Conservation (phyloP, 176 grass and related monocot species). For the Carex parvula region DNA sequence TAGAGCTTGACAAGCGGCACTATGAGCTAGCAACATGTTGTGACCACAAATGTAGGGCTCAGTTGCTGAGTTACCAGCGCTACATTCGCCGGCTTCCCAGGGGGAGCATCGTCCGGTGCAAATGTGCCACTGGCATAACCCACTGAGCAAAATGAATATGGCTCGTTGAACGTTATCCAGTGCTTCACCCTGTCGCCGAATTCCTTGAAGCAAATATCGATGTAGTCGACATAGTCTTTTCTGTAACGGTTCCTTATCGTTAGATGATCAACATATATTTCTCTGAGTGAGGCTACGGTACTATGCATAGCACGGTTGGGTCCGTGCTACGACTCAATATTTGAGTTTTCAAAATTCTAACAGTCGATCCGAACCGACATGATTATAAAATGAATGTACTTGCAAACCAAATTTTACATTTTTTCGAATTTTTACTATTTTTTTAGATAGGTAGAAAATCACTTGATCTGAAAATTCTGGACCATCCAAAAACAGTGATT, state of each 20-base stretch:
- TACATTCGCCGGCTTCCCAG: neutral
- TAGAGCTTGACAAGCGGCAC: slow-evolving; percentile 26
- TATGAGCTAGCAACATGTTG: slow-evolving; percentile 35
- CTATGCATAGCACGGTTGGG: too few relatives aligned
- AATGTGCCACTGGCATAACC: slow-evolving; percentile 26
- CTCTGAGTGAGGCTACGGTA: too few relatives aligned
- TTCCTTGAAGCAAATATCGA: slow-evolving; percentile 44
- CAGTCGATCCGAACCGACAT: too few relatives aligned
- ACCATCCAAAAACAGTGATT: too few relatives aligned
- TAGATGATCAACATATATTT: too few relatives aligned
- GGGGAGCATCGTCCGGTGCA: slow-evolving; percentile 48
- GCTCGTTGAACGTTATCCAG: slow-evolving; percentile 65
- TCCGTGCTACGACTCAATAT: too few relatives aligned
- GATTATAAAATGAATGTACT: too few relatives aligned
- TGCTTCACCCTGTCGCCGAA: slow-evolving; percentile 60
- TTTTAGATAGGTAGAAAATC: too few relatives aligned
- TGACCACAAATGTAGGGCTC: slow-evolving; percentile 34
- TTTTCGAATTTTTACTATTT: too few relatives aligned
- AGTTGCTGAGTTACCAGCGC: neutral
- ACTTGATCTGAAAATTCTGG: too few relatives aligned
- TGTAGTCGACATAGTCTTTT: slow-evolving; percentile 37
- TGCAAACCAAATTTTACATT: too few relatives aligned
- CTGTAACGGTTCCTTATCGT: slow-evolving; percentile 9
- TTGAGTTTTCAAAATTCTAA: too few relatives aligned
- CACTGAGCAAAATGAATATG: slow-evolving; percentile 24